These are phyloP conservation scores for Paulownia fortunei DNA, from an alignment of 257 asterid genomes.

Conservation along the genomic window DNA sequence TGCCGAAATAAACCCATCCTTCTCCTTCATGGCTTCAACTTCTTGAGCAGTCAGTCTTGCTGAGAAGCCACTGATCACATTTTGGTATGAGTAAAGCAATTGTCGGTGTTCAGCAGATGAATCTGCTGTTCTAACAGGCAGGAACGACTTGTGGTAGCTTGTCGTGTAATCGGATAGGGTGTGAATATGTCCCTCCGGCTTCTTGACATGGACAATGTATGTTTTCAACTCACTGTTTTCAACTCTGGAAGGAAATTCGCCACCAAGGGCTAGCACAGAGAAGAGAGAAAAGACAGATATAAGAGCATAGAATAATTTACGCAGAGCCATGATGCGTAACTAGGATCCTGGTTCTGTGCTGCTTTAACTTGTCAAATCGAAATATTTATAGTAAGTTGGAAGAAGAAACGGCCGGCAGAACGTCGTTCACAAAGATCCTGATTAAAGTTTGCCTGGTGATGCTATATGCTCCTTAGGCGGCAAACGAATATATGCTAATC, in stretches of 20 bases:
- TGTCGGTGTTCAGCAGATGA: not conserved
- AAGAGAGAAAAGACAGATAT: constrained; percentile 8
- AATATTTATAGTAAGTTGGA: constrained; percentile 19
- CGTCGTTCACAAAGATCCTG: not conserved
- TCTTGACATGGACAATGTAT: constrained; percentile 35
- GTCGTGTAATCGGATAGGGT: constrained; percentile 7
- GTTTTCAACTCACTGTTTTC: constrained; percentile 18
- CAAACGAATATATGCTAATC: constrained; percentile 13
- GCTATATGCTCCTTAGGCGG: constrained; percentile 28
- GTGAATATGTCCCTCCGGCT: not conserved
- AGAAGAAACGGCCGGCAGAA: constrained; percentile 25
- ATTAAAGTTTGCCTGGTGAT: constrained; percentile 3
- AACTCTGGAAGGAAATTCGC: not conserved
- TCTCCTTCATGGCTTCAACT: constrained; percentile 25
- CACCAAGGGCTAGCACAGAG: not conserved
- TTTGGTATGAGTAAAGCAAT: constrained; percentile 34
- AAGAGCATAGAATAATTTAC: constrained; percentile 1
- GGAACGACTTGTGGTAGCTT: constrained; percentile 31
- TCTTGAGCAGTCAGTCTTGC: constrained; percentile 35
- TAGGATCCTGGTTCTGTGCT: not conserved
- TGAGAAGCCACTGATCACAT: constrained; percentile 41
- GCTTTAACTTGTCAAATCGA: not conserved
- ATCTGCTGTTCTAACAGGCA: not conserved
- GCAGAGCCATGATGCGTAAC: not conserved
- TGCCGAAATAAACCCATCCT: constrained; percentile 34